Evolutionary conservation across 2,329 filamentous ascomycete genomes (phyloP).

Genomic region (Lachnellula willkommii): DNA sequence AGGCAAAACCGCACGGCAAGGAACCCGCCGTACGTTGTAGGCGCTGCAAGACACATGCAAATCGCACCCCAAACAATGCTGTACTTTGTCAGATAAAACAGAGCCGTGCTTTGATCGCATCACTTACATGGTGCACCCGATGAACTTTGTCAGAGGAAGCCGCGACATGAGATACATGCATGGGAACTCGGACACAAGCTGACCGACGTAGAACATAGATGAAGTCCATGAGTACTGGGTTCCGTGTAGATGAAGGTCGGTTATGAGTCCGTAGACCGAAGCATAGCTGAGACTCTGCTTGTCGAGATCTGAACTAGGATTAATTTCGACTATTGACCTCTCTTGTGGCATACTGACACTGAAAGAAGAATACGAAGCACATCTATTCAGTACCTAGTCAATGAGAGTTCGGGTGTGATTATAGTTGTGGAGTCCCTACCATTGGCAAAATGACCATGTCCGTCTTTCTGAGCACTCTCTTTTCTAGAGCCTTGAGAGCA

Average conservation of each 20-base stretch:
- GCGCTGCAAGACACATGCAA: slow-evolving; percentile 41
- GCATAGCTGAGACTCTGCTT: slow-evolving; percentile 48
- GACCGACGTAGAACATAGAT: slow-evolving; percentile 42
- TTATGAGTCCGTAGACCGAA: slow-evolving; percentile 42
- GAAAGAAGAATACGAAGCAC: slow-evolving; percentile 2
- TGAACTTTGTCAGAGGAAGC: slow-evolving; percentile 45
- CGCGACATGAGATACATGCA: slow-evolving; percentile 48
- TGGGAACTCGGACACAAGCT: slow-evolving; percentile 44
- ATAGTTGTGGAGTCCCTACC: background rate
- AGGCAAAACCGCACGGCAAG: slow-evolving; percentile 38
- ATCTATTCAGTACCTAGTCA: background rate
- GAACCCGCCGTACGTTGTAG: slow-evolving; percentile 37
- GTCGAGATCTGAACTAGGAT: slow-evolving; percentile 41
- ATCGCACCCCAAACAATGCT: slow-evolving; percentile 39
- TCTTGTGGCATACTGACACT: background rate
- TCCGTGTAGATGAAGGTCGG: slow-evolving; percentile 41
- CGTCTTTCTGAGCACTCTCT: background rate
- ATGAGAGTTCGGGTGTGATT: no score
- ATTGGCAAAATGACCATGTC: background rate
- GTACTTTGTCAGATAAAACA: background rate
- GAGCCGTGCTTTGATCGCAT: background rate
- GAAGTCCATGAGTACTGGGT: slow-evolving; percentile 45
- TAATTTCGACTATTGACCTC: background rate
- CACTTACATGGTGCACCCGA: slow-evolving; percentile 42
- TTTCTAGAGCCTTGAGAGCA: background rate